Evolutionary conservation across 2,329 filamentous ascomycete genomes (phyloP).

Genomic region (Trichoderma sp.): DNA sequence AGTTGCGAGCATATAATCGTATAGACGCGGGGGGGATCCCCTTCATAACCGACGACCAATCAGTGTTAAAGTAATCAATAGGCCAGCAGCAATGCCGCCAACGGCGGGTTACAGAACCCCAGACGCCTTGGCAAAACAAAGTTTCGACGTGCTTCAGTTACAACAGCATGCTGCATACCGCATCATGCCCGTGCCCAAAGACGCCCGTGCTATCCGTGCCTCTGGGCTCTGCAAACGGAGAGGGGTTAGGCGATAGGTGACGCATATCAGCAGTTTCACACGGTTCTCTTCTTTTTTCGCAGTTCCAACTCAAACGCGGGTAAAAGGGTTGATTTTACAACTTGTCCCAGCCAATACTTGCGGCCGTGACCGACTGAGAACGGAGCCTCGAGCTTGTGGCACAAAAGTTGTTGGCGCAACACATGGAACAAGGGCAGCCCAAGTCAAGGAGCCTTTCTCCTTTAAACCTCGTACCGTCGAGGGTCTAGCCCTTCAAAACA

Average conservation of each 20-base stretch:
- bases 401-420: background rate
- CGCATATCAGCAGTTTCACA: background rate
- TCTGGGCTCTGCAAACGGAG: background rate
- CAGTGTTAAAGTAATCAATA: background rate
- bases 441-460: background rate
- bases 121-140: constrained; percentile 2
- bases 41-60: background rate
- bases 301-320: background rate
- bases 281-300: background rate
- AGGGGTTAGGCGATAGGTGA: background rate
- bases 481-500: background rate
- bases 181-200: background rate
- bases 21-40: background rate
- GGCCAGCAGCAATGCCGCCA: background rate
- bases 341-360: background rate
- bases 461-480: background rate
- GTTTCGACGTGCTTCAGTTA: constrained; percentile 5
- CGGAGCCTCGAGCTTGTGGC: background rate
- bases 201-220: background rate
- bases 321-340: background rate
- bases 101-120: background rate
- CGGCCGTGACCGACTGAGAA: background rate
- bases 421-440: background rate
- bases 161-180: background rate
- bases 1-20: background rate